Evolutionary conservation across 805 yeast species (phyloP), one percentile per base, ranked within the genome.

Genomic region (Cyberlindnera galapagoensis): DNA sequence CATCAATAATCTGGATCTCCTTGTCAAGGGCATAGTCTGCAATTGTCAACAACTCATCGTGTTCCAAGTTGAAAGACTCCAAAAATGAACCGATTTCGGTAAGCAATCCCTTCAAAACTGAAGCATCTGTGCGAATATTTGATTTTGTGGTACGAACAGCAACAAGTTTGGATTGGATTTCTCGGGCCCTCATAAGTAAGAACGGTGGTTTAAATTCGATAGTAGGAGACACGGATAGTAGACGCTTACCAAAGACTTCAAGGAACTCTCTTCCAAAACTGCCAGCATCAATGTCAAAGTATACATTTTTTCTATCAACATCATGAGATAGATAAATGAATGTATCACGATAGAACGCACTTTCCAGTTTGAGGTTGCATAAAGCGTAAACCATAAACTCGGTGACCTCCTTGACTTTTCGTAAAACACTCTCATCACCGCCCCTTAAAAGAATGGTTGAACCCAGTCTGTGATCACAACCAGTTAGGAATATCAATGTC

Each of bases 361-460:
- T 78, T 51, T 92, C 99, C 34, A 88, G 69, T 46, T 76, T 78
- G 26, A 86, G 65, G 45, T 88, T 86, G 51, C 81, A 75, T n/a
- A 76, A 71, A 1, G 80, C 82, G 28, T 83, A 81, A 2, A 83
- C 70, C 75, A 88, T 69, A 35, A 90, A 80, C 43, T 84, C 94
- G 4, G 82, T 66, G 3, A 87, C 80, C 32, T 79, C 76, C 52
- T 92, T 92, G 15, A 88, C 69, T 32, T 74, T 74, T 32, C 74
- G 65, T 34, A 90, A 58, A 0, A 66, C 50, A 3, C 74, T 80
- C 31, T 69, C 74, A 43, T 71, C 69, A 1, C 76, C 80, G 3
- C 97, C 98, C 34, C 97, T 63, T n/a, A 92, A 55, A 10, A 84
- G 63, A n/a, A 90, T 71, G 0, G 97, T 87, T 23, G 88, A 79